Evolutionary conservation across 2,329 filamentous ascomycete genomes (phyloP), one percentile per base, ranked within the genome.

Genomic region (Fusarium vanettenii): DNA sequence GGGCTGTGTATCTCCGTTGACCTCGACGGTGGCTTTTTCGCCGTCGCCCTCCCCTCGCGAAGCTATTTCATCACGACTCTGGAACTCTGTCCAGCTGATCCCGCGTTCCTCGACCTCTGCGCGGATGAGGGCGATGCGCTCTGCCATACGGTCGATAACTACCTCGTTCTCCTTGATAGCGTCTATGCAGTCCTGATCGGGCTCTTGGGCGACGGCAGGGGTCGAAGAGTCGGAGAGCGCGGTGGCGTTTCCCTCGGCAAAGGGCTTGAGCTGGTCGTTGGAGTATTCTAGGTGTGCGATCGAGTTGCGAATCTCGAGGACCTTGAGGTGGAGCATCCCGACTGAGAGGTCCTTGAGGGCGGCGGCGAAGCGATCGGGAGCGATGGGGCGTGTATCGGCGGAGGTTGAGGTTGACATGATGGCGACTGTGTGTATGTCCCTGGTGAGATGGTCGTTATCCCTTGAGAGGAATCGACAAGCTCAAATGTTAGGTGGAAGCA

Each of bases 231-330:
- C 70, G 48, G 79, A 75, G 20, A 78, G 20, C n/a, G 84, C 79
- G 0, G 83, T 78, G 4, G 81, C 81, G 25, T 80, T 79, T 31
- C 87, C 88, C 16, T 91, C 87, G 66, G 92, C 92, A 77, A 90
- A 95, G 37, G 92, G 92, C 65, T 88, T 86, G 68, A 95, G 91
- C 81, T 95, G 90, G 73, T 89, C 88, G 84, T 95, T 95, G 73
- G 91, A 93, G 81, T 91, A 91, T 78, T 92, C 89, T 29, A 95
- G 90, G 82, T 95, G 93, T 27, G 89, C 87, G 80, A 95, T 92
- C 77, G 88, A 90, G 87, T 95, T 95, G 81, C 90, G 90, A 71
- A 95, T 87, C 82, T 95, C 94, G 80, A 93, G 89, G 69, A 92
- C 89, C 83, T 95, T 95, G 82, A 93, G 87, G 83, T 93, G 91